A percentile compares a stretch with the other conserved stretches of the same genome.
Conservation (phyloP, 176 grass and related monocot species). For the Saccharum officinarum region DNA sequence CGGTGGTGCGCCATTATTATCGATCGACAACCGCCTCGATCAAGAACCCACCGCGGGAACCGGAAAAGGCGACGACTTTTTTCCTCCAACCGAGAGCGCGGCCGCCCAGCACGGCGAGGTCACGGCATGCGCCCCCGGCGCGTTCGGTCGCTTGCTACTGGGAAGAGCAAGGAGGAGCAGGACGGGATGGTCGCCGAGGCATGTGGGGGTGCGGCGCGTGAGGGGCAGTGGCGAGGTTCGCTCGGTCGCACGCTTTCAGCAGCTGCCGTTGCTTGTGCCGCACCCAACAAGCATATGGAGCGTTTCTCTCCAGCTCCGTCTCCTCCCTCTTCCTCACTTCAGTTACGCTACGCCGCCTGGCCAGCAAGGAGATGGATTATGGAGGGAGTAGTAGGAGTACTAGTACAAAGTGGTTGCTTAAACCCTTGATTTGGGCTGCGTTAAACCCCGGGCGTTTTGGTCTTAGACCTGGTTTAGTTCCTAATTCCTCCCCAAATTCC, state of each 20-base stretch:
- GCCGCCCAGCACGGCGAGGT: neutral
- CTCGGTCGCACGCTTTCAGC: constrained; percentile 18
- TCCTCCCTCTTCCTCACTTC: neutral
- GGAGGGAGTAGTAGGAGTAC: neutral
- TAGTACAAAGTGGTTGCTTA: constrained; percentile 4
- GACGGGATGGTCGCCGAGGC: constrained; percentile 26
- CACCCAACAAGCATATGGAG: constrained; percentile 62
- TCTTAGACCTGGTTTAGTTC: too few relatives aligned
- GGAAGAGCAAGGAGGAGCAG: neutral
- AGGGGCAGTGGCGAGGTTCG: neutral
- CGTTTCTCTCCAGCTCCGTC: neutral
- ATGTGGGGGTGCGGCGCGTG: constrained; percentile 55
- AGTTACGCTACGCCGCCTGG: neutral
- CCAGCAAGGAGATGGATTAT: neutral
- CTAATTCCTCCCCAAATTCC: too few relatives aligned
- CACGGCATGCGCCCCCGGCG: constrained; percentile 23
- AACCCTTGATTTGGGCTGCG: constrained; percentile 32
- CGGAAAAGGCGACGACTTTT: neutral
- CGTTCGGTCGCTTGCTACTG: constrained; percentile 3
- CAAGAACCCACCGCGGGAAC: constrained; percentile 20
- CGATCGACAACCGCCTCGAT: neutral
- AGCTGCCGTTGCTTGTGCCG: constrained; percentile 46
- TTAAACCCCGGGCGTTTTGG: constrained; percentile 36
- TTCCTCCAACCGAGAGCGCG: neutral
- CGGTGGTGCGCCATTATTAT: constrained; percentile 29